A percentile compares a stretch with the other conserved stretches of the same genome.
phyloP scores from a whole-genome alignment of 208 protist genomes.

The Vickermania spadyakhi region DNA sequence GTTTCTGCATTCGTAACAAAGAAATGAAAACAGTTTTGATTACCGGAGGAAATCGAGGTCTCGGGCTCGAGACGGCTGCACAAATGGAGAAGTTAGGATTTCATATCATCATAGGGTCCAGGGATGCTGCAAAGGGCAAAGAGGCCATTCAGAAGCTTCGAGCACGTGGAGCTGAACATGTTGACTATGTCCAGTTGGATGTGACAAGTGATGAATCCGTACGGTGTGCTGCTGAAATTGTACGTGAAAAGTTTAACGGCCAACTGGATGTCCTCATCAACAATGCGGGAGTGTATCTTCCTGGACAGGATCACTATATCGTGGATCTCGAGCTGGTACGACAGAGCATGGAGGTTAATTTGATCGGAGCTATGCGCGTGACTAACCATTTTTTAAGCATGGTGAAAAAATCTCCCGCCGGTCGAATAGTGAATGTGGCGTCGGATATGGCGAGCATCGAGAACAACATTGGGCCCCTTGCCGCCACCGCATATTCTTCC shows the following conservation, averaged over 20 bases:
- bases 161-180: conserved; percentile 16
- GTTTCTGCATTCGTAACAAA: conserved; percentile 1
- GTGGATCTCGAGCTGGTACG: conserved; percentile 25
- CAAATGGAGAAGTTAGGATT: conserved; percentile 41
- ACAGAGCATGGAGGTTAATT: conserved; percentile 51
- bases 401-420: conserved; percentile 39
- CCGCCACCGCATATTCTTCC: conserved; percentile 29
- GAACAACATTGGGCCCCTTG: conserved; percentile 11
- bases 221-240: conserved; percentile 23
- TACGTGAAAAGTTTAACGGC: conserved; percentile 23
- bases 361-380: conserved; percentile 39
- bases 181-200: conserved; percentile 37
- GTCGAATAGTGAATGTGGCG: conserved; percentile 67
- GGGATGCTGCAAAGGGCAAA: conserved; percentile 27
- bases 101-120: conserved; percentile 55
- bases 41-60: conserved; percentile 74
- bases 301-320: conserved; percentile 8
- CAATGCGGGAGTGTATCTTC: conserved; percentile 32
- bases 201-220: conserved; percentile 36
- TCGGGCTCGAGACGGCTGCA: conserved; percentile 59
- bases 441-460: conserved; percentile 59
- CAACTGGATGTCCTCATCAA: conserved; percentile 67
- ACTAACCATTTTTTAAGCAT: conserved; percentile 57
- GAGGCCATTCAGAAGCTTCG: conserved; percentile 22
- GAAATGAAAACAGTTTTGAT: conserved; percentile 40